A percentile compares a stretch with the other conserved stretches of the same genome.
Conservation (phyloP, 768 basidiomycete genomes). For the Tylopilus balloui region DNA sequence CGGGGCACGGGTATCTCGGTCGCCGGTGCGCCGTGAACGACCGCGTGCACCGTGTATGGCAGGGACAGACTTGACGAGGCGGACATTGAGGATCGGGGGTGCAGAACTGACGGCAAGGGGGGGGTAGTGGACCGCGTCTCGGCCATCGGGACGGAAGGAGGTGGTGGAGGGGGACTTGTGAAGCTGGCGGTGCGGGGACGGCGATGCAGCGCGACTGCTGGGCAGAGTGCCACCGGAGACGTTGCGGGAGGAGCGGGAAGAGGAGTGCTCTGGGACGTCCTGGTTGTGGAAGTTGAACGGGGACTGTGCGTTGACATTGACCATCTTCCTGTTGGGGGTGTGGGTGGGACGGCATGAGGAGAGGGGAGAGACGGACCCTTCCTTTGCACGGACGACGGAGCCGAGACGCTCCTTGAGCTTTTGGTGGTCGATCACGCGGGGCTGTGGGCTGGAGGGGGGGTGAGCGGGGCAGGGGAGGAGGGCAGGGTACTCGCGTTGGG, state of each 20-base stretch:
- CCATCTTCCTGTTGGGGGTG: conserved; percentile 53
- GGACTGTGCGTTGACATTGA: conserved; percentile 55
- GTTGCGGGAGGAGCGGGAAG: conserved; percentile 31
- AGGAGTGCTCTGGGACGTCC: conserved; percentile 17
- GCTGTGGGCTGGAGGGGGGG: conserved; percentile 20
- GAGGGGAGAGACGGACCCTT: conserved; percentile 42
- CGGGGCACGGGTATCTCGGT: conserved; percentile 7
- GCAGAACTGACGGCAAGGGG: conserved; percentile 1
- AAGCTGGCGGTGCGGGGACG: conserved; percentile 17
- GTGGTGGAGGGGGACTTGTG: conserved; percentile 22
- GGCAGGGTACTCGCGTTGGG: conserved; percentile 20
- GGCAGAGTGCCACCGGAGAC: conserved; percentile 30
- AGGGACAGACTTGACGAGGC: conserved; percentile 19
- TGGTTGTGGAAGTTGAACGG: conserved; percentile 53
- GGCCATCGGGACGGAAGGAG: conserved; percentile 19
- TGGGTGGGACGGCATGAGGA: background rate
- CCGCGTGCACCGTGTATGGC: conserved; percentile 19
- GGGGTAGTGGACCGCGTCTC: conserved; percentile 13
- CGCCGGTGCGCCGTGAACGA: conserved; percentile 15
- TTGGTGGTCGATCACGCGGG: conserved; percentile 43
- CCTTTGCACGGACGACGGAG: conserved; percentile 55
- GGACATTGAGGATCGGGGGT: conserved; percentile 20
- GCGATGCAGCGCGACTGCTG: conserved; percentile 20
- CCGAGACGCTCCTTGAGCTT: conserved; percentile 48
- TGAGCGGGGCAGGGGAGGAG: background rate